A percentile compares a stretch with the other conserved stretches of the same genome.
Conservation (phyloP, 2,329 filamentous ascomycete genomes). For the Cladosporium sp. region DNA sequence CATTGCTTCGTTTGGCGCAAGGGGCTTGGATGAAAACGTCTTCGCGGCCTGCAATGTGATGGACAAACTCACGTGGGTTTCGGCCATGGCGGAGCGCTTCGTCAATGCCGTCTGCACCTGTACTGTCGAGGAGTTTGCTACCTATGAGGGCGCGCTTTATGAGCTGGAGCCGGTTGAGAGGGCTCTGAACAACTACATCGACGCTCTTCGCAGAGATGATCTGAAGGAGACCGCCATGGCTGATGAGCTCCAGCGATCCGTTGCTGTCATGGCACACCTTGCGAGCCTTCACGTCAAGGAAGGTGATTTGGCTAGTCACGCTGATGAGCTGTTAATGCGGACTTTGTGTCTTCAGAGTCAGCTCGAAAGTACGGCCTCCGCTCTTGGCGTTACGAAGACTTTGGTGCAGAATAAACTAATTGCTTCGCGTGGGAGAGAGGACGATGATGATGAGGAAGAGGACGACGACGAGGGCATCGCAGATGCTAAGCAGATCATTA, state of each 20-base stretch:
- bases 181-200: conserved; percentile 82
- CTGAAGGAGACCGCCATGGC: conserved; percentile 80
- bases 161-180: conserved; percentile 91
- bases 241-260: conserved; percentile 72
- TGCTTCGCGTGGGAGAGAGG: conserved; percentile 50
- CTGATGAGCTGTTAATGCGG: conserved; percentile 75
- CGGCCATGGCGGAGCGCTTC: conserved; percentile 78
- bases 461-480: conserved; percentile 49
- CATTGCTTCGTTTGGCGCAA: conserved; percentile 62
- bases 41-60: conserved; percentile 77
- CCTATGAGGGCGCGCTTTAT: conserved; percentile 73
- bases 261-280: conserved; percentile 82
- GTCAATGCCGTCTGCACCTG: conserved; percentile 75
- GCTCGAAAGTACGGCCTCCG: conserved; percentile 70
- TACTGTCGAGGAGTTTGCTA: conserved; percentile 71
- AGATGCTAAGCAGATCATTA: conserved; percentile 56
- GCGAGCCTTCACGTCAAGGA: conserved; percentile 72
- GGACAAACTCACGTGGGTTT: conserved; percentile 81
- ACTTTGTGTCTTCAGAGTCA: conserved; percentile 73
- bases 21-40: conserved; percentile 70
- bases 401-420: conserved; percentile 56
- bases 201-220: conserved; percentile 76
- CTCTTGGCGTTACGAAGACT: conserved; percentile 58
- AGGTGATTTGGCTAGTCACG: conserved; percentile 63
- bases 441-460: conserved; percentile 48